Evolutionary conservation across 129 eudicot species (phyloP), one percentile per base, ranked within the genome.

Genomic region (Cynara cardunculus): DNA sequence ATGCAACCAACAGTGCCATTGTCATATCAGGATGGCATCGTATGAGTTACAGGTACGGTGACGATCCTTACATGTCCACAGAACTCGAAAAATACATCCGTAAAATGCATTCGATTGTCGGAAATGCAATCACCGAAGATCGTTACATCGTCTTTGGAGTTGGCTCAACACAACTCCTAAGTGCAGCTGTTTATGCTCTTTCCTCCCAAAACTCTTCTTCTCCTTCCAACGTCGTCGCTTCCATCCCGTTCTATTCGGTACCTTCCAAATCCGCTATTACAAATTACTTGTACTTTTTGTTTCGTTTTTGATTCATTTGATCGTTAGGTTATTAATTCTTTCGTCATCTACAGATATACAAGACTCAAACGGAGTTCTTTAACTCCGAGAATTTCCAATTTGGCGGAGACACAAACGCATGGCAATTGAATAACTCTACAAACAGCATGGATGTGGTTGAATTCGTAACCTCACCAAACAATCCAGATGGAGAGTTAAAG

Each of bases 21-120:
- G 21, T 93, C 7, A 62, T 94, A 28, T 32, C 98, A 0, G 97
- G 98, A 25, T 94, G 97, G 98, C 98, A 94, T 53, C 87, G 94
- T 35, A 86, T 94, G 97, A 84, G 98, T 75, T 94, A 94, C 28
- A 0, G 19, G 10, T 91, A 84, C 22, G 27, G 18, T 12, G 89
- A 85, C 71, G 0, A 27, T 3, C 25, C 82, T 3, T 1, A 6
- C 1, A 80, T 88, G 73, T 94, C 94, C 0, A 21, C 41, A 0
- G 85, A 86, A 76, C 90, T 91, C 7, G 89, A 87, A 66, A 75
- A 72, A 5, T 78, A 67, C 84, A 91, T 94, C 30, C 93, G 81
- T 0, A 85, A 83, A 73, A 10, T 94, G 13, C 98, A 94, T 82
- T 35, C 81, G 1, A 56, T 84, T 2, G 89, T 83, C 16, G 90